Base-by-base conservation (phyloP, 2,329 filamentous ascomycete genomes). In the Neocucurbitaria cava region DNA sequence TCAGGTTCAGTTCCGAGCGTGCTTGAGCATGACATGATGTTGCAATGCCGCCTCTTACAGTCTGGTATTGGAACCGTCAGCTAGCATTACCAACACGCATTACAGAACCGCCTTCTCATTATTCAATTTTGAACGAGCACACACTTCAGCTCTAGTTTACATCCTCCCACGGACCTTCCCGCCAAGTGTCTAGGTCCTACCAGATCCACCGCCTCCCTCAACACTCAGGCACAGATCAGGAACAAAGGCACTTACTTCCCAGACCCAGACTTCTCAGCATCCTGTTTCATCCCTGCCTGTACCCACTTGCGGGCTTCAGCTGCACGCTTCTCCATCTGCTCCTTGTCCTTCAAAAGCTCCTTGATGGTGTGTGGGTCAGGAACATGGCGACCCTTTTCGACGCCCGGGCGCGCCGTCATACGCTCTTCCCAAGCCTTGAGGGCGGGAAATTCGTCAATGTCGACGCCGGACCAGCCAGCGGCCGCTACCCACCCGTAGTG, bases 381-480 rank as follows among this genome's bases (percentile, higher is more conserved):
- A 11, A 94, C 86, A 76, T 94, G 82, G 50, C 87, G 81, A 18
- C 91, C 92, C 75, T 88, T 90, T 77, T 94, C 86, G 17, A 93
- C 84, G 1, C 82, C 91, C 0, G 89, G 87, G 1, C 91, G 84
- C 60, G 84, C 81, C 15, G 87, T 62, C 77, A 96, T 83, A 56
- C 81, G 83, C 64, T 90, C 84, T 58, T 94, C 82, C 92, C 92
- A 96, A 33, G 86, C 86, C 69, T 91, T 86, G 58, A 96, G 73
- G 44, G 84, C 74, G 2, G 91, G 91, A 76, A 94, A 96, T 55
- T 92, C 87, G 1, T 87, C 79, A 49, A 94, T 85, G 46, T 92
- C 85, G 39, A 92, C 71, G 15, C 88, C 88, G 0, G 83, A 79
- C 80, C 88, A 85, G 15, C 79, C 77, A 1, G 84, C 80, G 1